Evolutionary conservation across 805 yeast genomes (phyloP).

Genomic region (Debaryomyces prosopidis): DNA sequence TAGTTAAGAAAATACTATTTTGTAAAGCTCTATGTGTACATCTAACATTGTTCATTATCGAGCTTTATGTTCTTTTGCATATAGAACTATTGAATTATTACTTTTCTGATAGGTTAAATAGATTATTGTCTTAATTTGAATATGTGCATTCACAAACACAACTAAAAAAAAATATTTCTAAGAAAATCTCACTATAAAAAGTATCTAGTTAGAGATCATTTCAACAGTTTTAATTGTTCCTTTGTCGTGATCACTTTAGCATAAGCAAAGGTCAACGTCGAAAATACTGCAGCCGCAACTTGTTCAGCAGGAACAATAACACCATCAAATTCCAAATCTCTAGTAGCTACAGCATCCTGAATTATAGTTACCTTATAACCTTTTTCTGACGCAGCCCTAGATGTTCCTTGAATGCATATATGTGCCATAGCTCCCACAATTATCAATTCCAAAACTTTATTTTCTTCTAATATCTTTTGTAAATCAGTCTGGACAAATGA

Average conservation of each 20-base stretch:
- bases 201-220: neutral
- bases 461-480: neutral
- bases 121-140: too few relatives aligned
- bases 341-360: constrained; percentile 40
- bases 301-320: constrained; percentile 1
- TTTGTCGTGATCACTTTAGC: constrained; percentile 1
- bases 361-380: constrained; percentile 17
- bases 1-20: too few relatives aligned
- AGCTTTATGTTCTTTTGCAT: too few relatives aligned
- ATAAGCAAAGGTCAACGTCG: constrained; percentile 1
- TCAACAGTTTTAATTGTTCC: neutral
- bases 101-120: too few relatives aligned
- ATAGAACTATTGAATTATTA: too few relatives aligned
- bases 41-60: too few relatives aligned
- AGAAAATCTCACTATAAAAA: too few relatives aligned
- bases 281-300: neutral
- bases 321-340: constrained; percentile 26
- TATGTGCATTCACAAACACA: too few relatives aligned
- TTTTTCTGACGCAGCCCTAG: constrained; percentile 5
- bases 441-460: neutral
- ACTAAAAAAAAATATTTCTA: too few relatives aligned
- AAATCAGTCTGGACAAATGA: neutral
- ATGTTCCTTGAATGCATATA: neutral
- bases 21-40: too few relatives aligned
- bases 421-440: constrained; percentile 1